A percentile compares a stretch with the other conserved stretches of the same genome.
These are phyloP conservation scores for Pichia rugopelliculosa DNA, from an alignment of 805 yeast species.

Conservation along the genomic window DNA sequence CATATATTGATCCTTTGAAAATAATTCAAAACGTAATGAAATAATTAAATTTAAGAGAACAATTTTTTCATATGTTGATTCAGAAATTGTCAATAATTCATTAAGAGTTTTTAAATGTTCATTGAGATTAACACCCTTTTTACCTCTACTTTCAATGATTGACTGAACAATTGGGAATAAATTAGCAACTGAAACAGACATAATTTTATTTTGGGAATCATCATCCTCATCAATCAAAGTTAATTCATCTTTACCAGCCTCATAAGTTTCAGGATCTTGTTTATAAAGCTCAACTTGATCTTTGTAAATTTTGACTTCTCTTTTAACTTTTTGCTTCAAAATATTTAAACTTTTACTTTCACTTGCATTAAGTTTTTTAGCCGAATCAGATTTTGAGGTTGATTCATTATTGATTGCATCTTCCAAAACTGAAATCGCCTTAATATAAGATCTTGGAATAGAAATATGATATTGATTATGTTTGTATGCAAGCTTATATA, in stretches of 20 bases:
- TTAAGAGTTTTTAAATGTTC: slow-evolving; percentile 75
- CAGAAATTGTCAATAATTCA: slow-evolving; percentile 43
- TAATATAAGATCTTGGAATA: slow-evolving; percentile 66
- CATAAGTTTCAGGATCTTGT: slow-evolving; percentile 69
- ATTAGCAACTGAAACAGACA: slow-evolving; percentile 24
- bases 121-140: slow-evolving; percentile 77
- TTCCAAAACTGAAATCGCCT: slow-evolving; percentile 64
- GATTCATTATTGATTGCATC: slow-evolving; percentile 47
- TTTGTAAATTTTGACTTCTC: slow-evolving; percentile 64
- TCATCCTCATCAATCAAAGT: slow-evolving; percentile 1
- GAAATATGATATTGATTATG: slow-evolving; percentile 70
- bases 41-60: slow-evolving; percentile 72
- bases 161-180: slow-evolving; percentile 68
- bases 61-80: slow-evolving; percentile 66
- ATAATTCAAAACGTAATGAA: slow-evolving; percentile 81
- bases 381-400: slow-evolving; percentile 43
- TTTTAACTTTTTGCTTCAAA: slow-evolving; percentile 80
- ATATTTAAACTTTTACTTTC: slow-evolving; percentile 84
- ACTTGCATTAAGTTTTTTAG: slow-evolving; percentile 69
- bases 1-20: slow-evolving; percentile 60
- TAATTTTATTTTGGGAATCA: slow-evolving; percentile 16
- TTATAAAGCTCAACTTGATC: slow-evolving; percentile 51
- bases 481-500: slow-evolving; percentile 58
- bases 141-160: slow-evolving; percentile 87
- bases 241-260: slow-evolving; percentile 32